Conservation (phyloP, 768 basidiomycete genomes). For the Clitopilus passeckerianus region DNA sequence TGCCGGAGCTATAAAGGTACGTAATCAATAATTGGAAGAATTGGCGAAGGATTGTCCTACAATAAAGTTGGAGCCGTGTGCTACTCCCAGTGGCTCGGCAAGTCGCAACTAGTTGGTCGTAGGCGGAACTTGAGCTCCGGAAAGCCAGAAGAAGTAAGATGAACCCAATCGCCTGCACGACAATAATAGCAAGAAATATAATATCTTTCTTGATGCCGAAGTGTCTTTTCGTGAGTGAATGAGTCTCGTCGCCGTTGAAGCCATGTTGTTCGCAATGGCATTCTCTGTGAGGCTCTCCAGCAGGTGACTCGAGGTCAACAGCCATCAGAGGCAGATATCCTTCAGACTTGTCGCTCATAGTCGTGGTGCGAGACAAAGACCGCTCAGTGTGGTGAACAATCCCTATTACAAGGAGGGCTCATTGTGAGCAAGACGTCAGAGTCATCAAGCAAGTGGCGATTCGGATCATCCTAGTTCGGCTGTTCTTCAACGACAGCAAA, state of each 20-base stretch:
- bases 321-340: neutral
- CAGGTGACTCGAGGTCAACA: neutral
- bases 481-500: no score
- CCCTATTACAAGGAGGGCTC: neutral
- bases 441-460: neutral
- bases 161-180: neutral
- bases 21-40: neutral
- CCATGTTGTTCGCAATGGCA: neutral
- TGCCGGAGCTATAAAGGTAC: conserved; percentile 13
- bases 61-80: neutral
- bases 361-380: neutral
- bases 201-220: neutral
- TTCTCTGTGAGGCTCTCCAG: neutral
- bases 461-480: no score
- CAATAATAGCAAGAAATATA: neutral
- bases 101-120: neutral
- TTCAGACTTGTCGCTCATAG: neutral
- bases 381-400: neutral
- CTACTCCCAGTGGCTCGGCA: neutral
- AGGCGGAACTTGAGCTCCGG: neutral
- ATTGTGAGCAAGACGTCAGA: neutral
- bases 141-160: neutral
- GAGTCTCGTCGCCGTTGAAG: neutral
- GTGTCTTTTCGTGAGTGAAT: neutral
- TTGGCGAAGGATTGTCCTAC: neutral